Conservation (phyloP, 176 grass and related monocot genomes). For the Elaeis guineensis region DNA sequence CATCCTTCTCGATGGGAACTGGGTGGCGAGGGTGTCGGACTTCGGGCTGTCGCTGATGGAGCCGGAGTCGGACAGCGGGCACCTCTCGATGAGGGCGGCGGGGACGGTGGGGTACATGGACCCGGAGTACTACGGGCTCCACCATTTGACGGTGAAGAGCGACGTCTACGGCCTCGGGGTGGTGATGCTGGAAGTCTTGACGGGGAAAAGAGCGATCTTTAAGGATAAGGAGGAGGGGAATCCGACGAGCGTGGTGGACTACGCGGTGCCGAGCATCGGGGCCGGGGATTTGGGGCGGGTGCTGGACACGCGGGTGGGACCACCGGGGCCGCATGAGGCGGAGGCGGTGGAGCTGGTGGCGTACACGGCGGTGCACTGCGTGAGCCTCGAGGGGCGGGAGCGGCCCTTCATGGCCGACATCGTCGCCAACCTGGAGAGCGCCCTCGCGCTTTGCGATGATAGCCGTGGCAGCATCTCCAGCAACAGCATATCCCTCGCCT, state of each 20-base stretch:
- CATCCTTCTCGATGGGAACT: conserved; percentile 65
- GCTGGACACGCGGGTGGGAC: conserved; percentile 48
- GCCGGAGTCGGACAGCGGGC: conserved; percentile 16
- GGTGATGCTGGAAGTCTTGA: conserved; percentile 81
- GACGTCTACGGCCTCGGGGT: conserved; percentile 92
- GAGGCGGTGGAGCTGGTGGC: conserved; percentile 85
- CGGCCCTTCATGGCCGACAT: conserved; percentile 63
- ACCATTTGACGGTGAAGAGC: conserved; percentile 86
- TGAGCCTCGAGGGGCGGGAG: conserved; percentile 57
- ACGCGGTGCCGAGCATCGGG: conserved; percentile 40
- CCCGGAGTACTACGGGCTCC: conserved; percentile 90
- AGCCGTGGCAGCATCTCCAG: conserved; percentile 44
- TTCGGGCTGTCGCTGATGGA: conserved; percentile 80
- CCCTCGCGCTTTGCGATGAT: conserved; percentile 53
- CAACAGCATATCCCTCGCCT: conserved; percentile 47
- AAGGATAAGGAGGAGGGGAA: conserved; percentile 44
- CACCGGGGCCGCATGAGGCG: conserved; percentile 27
- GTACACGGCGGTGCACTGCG: conserved; percentile 65
- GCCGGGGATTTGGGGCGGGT: conserved; percentile 42
- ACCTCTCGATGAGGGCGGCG: conserved; percentile 45
- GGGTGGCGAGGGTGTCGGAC: conserved; percentile 81
- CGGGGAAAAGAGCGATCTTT: conserved; percentile 66
- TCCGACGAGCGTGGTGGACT: conserved; percentile 62
- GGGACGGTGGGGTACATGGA: conserved; percentile 98
- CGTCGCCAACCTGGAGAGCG: conserved; percentile 70